A percentile compares a stretch with the other conserved stretches of the same genome.
These are phyloP conservation scores for Leishmania mexicana DNA, from an alignment of 208 protist genomes.

Conservation along the genomic window DNA sequence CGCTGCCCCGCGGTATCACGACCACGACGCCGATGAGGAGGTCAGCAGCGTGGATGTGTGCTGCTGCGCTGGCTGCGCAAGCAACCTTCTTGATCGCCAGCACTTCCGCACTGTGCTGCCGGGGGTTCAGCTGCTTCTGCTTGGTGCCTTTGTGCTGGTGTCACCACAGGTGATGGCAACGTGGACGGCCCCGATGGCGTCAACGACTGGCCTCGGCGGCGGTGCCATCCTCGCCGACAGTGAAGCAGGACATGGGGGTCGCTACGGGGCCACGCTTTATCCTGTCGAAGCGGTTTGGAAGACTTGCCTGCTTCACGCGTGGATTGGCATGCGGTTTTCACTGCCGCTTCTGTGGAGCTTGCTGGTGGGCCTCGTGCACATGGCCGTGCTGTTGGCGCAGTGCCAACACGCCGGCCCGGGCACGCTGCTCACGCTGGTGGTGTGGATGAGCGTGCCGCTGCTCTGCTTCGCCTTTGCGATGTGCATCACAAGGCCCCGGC, in stretches of 20 bases:
- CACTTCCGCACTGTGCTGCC: conserved; percentile 37
- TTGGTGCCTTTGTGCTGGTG: conserved; percentile 70
- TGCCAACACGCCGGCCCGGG: conserved; percentile 36
- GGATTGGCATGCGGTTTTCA: conserved; percentile 58
- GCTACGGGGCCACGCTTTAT: conserved; percentile 43
- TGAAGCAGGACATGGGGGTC: background rate
- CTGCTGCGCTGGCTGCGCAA: background rate
- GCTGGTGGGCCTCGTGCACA: conserved; percentile 62
- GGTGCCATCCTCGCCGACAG: conserved; percentile 18
- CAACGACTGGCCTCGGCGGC: background rate
- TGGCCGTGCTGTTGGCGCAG: conserved; percentile 58
- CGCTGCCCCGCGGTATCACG: conserved; percentile 4
- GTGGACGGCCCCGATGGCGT: conserved; percentile 20
- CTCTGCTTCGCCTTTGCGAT: conserved; percentile 30
- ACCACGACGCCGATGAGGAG: conserved; percentile 5
- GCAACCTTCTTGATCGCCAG: conserved; percentile 13
- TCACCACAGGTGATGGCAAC: conserved; percentile 68
- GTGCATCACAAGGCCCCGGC: conserved; percentile 13
- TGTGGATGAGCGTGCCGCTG: conserved; percentile 63
- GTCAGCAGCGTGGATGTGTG: background rate
- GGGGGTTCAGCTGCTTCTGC: conserved; percentile 57
- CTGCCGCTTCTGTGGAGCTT: conserved; percentile 48
- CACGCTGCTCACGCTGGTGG: conserved; percentile 49
- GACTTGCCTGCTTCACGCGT: conserved; percentile 65
- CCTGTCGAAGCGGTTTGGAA: conserved; percentile 68